phyloP scores from a whole-genome alignment of 2,329 filamentous ascomycete genomes.

The Cordyceps javanica region DNA sequence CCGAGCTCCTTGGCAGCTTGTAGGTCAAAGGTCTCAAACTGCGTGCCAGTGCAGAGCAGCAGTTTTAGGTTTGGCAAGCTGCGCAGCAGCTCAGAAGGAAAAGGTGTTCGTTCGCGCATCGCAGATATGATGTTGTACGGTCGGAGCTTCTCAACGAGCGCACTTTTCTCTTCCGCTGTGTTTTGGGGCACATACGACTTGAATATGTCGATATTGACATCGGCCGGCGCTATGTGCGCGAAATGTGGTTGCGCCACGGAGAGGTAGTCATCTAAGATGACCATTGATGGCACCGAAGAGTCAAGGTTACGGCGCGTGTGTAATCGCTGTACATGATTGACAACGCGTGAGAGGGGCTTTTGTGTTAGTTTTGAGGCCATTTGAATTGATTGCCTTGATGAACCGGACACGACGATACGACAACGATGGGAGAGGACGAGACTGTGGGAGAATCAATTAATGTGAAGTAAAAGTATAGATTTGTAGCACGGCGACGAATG shows the following conservation, averaged over 20 bases:
- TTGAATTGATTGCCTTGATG: too few species aligned
- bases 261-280: constrained; percentile 68
- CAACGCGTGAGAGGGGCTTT: background rate
- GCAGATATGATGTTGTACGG: constrained; percentile 51
- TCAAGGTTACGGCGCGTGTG: background rate
- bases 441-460: too few species aligned
- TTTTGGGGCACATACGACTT: constrained; percentile 55
- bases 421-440: background rate
- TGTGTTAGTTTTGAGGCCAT: background rate
- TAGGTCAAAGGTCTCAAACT: constrained; percentile 56
- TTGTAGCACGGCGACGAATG: background rate
- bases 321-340: background rate
- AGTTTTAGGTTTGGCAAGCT: constrained; percentile 57
- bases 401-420: background rate
- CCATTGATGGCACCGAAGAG: constrained; percentile 29
- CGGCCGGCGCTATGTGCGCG: constrained; percentile 33
- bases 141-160: constrained; percentile 52
- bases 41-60: constrained; percentile 54
- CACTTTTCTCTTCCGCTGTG: constrained; percentile 46
- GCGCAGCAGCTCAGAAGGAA: constrained; percentile 46
- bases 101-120: constrained; percentile 62
- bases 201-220: constrained; percentile 42
- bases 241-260: constrained; percentile 52
- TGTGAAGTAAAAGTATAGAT: background rate
- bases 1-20: constrained; percentile 40